These are phyloP conservation scores for Phylloporus scabripes DNA, from an alignment of 768 basidiomycete genomes.

Conservation along the genomic window DNA sequence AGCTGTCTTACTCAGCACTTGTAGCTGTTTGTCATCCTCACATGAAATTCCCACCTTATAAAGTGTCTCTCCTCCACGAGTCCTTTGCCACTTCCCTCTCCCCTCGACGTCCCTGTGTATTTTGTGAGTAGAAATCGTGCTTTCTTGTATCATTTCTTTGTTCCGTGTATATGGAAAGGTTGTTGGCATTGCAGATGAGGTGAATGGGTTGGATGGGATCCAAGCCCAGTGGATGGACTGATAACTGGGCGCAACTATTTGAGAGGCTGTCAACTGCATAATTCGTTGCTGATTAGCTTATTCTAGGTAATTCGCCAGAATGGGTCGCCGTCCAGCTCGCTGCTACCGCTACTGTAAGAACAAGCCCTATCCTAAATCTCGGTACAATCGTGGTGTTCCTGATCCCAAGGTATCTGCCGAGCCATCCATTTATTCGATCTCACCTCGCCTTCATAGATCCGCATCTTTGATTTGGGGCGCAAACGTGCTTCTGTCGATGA, in stretches of 20 bases:
- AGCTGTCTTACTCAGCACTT: slow-evolving; percentile 16
- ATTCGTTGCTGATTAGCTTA: slow-evolving; percentile 5
- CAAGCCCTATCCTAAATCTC: slow-evolving; percentile 94
- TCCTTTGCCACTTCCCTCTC: not conserved
- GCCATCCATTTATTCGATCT: not conserved
- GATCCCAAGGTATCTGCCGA: slow-evolving; percentile 67
- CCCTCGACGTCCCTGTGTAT: slow-evolving; percentile 15
- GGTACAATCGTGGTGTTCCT: slow-evolving; percentile 98
- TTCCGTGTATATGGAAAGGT: not conserved
- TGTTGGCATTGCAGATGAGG: not conserved
- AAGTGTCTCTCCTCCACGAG: not conserved
- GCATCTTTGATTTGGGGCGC: slow-evolving; percentile 92
- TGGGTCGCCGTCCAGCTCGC: slow-evolving; percentile 97
- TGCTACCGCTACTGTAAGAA: slow-evolving; percentile 99
- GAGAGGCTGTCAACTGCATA: not conserved
- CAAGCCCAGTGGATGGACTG: slow-evolving; percentile 1
- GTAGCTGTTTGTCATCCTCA: slow-evolving; percentile 13
- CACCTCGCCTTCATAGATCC: slow-evolving; percentile 54
- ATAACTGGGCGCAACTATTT: not conserved
- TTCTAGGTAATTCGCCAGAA: slow-evolving; percentile 30
- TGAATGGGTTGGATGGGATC: slow-evolving; percentile 13
- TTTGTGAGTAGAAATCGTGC: slow-evolving; percentile 15
- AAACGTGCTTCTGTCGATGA: slow-evolving; percentile 97
- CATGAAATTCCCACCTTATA: slow-evolving; percentile 19
- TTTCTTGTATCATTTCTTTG: not conserved